Evolutionary conservation across 75 land plant genomes (phyloP), one percentile per base, ranked within the genome.

Genomic region (Pinus albicaulis): DNA sequence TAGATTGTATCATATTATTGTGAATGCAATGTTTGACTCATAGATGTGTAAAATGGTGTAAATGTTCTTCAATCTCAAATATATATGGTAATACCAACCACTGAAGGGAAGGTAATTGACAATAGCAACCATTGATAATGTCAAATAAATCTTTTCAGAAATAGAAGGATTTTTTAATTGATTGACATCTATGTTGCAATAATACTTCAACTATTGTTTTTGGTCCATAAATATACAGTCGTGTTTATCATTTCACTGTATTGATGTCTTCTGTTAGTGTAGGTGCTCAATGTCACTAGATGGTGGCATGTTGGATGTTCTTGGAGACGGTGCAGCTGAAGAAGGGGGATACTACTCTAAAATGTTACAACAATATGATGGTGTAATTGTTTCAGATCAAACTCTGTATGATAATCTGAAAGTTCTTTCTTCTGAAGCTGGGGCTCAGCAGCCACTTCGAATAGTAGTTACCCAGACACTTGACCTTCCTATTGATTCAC

Each of bases 291-390:
- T 90, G 80, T 88, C 95, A 71, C 14, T 90, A 41, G 87, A 90
- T 83, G 99, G 98, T 24, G 78, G 64, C 20, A 16, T 92, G 60
- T 10, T 86, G 57, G 82, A 83, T 68, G 76, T 77, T 52, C 78
- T 85, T 36, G 93, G 85, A 12, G 68, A 83, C 68, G 85, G 82
- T 74, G 89, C 76, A 15, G 73, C 75, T 11, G 85, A 84, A 24
- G 62, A 75, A 25, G 91, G 94, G 55, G 92, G 90, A 4, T 89
- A 91, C 73, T 96, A 81, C 74, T 95, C 95, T 6, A 63, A 87
- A 56, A 74, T 93, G 81, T 75, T 96, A 55, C 88, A 94, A 68
- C 90, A 96, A 76, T 83, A 92, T 68, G 98, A 96, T 85, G 98
- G 91, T 15, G 77, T 96, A 12, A 74, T 92, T 28, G 63, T 82